Percentiles rank a stretch among this genome's conserved stretches.
Conservation (phyloP, 768 basidiomycete genomes). For the Serendipita sp. region DNA sequence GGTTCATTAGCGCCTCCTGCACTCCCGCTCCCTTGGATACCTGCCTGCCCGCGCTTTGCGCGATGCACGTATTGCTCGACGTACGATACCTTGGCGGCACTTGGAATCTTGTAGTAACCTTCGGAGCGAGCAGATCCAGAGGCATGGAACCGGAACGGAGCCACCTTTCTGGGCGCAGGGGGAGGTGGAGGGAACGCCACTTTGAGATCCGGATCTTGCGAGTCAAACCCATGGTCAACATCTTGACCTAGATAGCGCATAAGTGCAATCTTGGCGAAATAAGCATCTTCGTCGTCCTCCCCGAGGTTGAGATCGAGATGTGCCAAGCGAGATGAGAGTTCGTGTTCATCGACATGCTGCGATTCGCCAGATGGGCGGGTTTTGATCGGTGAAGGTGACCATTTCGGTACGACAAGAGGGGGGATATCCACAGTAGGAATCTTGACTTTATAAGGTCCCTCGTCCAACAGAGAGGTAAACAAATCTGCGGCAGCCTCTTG, state of each 20-base stretch:
- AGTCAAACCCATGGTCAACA: constrained; percentile 14
- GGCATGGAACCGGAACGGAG: constrained; percentile 55
- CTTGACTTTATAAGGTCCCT: neutral
- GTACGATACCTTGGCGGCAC: constrained; percentile 80
- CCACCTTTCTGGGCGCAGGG: constrained; percentile 26
- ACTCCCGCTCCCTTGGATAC: constrained; percentile 16
- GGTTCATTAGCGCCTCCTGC: constrained; percentile 15
- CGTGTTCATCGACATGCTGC: constrained; percentile 23
- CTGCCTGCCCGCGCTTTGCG: constrained; percentile 22
- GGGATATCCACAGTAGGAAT: neutral
- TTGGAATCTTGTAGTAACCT: constrained; percentile 90
- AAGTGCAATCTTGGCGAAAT: constrained; percentile 52
- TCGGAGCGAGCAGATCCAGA: constrained; percentile 86
- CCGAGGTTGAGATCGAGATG: constrained; percentile 26
- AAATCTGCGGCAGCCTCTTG: constrained; percentile 5
- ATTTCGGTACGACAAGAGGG: neutral
- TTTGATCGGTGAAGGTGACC: neutral
- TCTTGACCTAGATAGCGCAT: constrained; percentile 21
- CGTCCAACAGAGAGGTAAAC: neutral
- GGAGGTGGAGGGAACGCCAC: constrained; percentile 18
- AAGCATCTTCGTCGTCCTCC: constrained; percentile 81
- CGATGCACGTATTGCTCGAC: constrained; percentile 76
- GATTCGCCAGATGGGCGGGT: constrained; percentile 29
- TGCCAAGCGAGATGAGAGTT: neutral
- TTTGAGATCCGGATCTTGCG: constrained; percentile 17